These are phyloP conservation scores for Parafenestella ontariensis DNA, from an alignment of 2,329 filamentous ascomycete genomes.

Conservation along the genomic window DNA sequence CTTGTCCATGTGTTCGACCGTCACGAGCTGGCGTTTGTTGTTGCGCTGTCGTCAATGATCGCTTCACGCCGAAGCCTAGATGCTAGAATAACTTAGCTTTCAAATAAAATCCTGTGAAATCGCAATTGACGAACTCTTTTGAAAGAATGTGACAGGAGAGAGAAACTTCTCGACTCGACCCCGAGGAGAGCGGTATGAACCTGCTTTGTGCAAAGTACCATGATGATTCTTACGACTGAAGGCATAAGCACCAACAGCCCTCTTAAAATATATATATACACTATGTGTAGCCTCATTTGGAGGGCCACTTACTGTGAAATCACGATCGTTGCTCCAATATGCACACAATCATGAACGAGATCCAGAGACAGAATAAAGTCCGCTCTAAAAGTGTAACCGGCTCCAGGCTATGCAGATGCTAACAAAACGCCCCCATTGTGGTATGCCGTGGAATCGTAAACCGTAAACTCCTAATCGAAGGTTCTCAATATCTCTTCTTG, in stretches of 20 bases:
- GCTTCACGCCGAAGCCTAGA: background rate
- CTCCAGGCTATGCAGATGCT: slow-evolving; percentile 45
- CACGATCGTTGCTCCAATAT: slow-evolving; percentile 22
- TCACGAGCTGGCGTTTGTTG: slow-evolving; percentile 20
- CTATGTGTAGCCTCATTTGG: slow-evolving; percentile 22
- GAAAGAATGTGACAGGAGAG: background rate
- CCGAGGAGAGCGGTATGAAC: background rate
- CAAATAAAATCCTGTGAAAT: background rate
- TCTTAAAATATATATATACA: slow-evolving; percentile 24
- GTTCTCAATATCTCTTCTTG: slow-evolving; percentile 39
- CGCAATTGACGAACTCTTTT: background rate
- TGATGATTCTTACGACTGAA: slow-evolving; percentile 3
- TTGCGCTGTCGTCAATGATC: slow-evolving; percentile 8
- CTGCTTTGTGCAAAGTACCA: background rate
- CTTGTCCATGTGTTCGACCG: slow-evolving; percentile 2
- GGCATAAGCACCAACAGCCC: slow-evolving; percentile 8
- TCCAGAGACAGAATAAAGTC: slow-evolving; percentile 23
- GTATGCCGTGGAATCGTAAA: slow-evolving; percentile 39
- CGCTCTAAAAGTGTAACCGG: slow-evolving; percentile 17
- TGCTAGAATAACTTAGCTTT: background rate
- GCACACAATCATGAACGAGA: slow-evolving; percentile 28
- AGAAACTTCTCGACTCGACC: background rate
- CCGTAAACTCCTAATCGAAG: slow-evolving; percentile 31
- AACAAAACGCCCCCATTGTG: slow-evolving; percentile 31
- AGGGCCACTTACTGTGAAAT: slow-evolving; percentile 22